Evolutionary conservation across 2,329 filamentous ascomycete genomes (phyloP), one percentile per base, ranked within the genome.

Genomic region (Ceratocystis lukuohia): DNA sequence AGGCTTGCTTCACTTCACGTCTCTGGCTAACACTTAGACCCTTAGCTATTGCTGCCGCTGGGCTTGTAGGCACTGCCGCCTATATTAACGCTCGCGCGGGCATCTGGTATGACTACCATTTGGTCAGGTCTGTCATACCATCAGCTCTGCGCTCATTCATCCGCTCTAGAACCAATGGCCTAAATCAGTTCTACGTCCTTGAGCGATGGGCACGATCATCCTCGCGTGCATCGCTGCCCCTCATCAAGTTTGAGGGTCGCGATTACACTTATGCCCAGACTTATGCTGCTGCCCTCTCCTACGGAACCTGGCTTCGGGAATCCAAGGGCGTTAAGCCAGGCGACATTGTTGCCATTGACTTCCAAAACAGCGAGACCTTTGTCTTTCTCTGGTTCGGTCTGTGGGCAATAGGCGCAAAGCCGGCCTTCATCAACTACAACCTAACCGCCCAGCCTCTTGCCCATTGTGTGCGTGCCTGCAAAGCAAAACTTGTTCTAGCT

Each of bases 351-450:
- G 90, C 89, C 7, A 80, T 96, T 70, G 82, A 94, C 74, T 88
- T 89, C 70, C 86, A 88, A 75, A 96, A 96, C 73, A 89, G 85
- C 50, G 85, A 90, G n/a, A 80, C 82, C 2, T 93, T 91, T 71
- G 72, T 93, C 33, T 89, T 92, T 73, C 69, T 95, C 7, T 84
- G 86, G 80, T 78, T 92, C 65, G 91, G 87, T 0, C 76, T 96
- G 41, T 96, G 90, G 90, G 84, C 86, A 37, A 84, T 96, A 67
- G 91, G 91, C 10, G 91, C 88, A 0, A 85, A 85, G 66, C 90
- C 91, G 0, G 91, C 91, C 0, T 90, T 94, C 71, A 88, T 96
- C 76, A 96, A 96, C 75, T 93, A 92, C 76, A 94, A 94, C 73
- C 77, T 96, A 62, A 80, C 82, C 0, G 87, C 85, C 12, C 83